Evolutionary conservation across 805 yeast species (phyloP), one percentile per base, ranked within the genome.

Genomic region (Cyberlindnera mycetangii): DNA sequence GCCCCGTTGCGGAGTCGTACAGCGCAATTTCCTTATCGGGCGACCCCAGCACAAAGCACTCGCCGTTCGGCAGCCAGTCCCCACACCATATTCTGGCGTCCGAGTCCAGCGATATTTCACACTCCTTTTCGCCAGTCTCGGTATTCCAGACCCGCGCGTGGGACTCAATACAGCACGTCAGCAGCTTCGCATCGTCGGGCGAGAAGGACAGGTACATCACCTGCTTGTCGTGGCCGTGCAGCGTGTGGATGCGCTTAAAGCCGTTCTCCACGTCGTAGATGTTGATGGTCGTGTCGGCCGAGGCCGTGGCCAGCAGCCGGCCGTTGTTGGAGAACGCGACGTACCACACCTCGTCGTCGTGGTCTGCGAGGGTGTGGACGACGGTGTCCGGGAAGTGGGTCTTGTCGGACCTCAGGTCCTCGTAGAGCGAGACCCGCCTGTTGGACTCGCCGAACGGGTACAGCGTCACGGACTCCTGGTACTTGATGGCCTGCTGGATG

Each of bases 271-370:
- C 84, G 59, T 83, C 84, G 67, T 86, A 89, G 11, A 89, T 70
- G 25, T 79, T 65, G 30, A 87, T 71, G 19, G 73, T 69, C 7
- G 79, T 73, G 59, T 88, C 95, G 14, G 79, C 74, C 7, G 93
- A 80, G 0, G 90, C 85, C 0, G 90, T 77, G n/a, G 88, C 95
- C 32, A 90, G 66, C 51, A 70, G 80, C 49, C 72, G 74, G 3
- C 97, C 97, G 64, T 77, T 75, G 37, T 89, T 85, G 6, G 93
- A 83, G 58, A 87, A 89, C 45, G 77, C 76, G 12, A 85, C 72
- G 58, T 72, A 84, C 97, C 97, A 90, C 11, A 88, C 92, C 61
- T 90, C 96, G 57, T 83, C 79, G 1, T 67, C 62, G 56, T 86
- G 93, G 35, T 71, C 68, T 1, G 64, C 51, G 7, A 85, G 63